These are phyloP conservation scores for Talaromyces sp. DNA, from an alignment of 2,329 filamentous ascomycete species.

Conservation along the genomic window DNA sequence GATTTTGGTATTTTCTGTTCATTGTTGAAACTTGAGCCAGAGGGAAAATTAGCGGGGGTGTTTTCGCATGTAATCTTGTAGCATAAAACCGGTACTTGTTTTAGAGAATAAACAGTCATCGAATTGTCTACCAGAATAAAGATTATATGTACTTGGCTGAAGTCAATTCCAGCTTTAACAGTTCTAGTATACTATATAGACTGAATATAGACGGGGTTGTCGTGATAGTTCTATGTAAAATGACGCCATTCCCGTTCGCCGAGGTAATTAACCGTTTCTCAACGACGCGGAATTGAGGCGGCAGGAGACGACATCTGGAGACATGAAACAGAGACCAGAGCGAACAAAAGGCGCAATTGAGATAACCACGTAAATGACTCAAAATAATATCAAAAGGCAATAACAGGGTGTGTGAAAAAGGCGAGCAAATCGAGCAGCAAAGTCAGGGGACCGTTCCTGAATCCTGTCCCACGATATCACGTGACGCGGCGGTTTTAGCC, in stretches of 20 bases:
- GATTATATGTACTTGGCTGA: too few relatives aligned
- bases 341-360: not conserved
- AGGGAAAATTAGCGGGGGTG: not conserved
- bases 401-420: not conserved
- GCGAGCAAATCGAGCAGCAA: not conserved
- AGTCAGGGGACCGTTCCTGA: not conserved
- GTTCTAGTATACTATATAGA: not conserved
- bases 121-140: not conserved
- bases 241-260: not conserved
- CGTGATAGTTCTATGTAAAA: not conserved
- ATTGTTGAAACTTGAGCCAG: not conserved
- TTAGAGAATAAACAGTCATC: not conserved
- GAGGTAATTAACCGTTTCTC: not conserved
- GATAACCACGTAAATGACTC: not conserved
- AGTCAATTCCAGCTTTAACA: not conserved
- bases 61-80: not conserved
- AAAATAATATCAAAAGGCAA: too few relatives aligned
- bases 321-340: not conserved
- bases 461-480: conserved; percentile 16
- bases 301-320: not conserved
- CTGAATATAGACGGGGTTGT: not conserved
- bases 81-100: not conserved
- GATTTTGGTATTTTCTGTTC: conserved; percentile 1
- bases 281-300: not conserved
- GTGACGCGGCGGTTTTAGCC: conserved; percentile 33